A percentile compares a stretch with the other conserved stretches of the same genome.
Evolutionary conservation across 139 green algal species (phyloP).

Genomic region (Pleodorina starrii): DNA sequence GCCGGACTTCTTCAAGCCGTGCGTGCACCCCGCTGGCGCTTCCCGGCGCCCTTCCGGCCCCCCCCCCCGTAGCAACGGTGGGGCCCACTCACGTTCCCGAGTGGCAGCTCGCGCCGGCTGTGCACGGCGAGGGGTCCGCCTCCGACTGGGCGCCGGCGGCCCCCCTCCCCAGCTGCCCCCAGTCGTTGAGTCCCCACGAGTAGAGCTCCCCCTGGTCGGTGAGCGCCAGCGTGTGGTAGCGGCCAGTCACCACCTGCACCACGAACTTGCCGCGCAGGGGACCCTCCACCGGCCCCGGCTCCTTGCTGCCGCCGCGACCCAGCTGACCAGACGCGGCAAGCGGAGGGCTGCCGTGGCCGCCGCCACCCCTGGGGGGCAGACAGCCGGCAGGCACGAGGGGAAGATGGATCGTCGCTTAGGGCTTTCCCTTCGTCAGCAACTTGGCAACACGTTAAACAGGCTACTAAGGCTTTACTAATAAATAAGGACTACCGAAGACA

Average conservation of each 20-base stretch:
- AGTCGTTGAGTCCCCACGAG: constrained; percentile 82
- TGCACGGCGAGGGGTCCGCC: constrained; percentile 41
- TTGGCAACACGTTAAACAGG: too few species aligned
- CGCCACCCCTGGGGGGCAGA: constrained; percentile 71
- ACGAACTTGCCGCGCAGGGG: constrained; percentile 25
- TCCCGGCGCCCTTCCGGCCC: too few species aligned
- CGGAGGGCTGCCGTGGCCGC: constrained; percentile 70
- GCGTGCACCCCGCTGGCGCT: too few species aligned
- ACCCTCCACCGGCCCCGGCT: neutral
- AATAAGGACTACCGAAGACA: too few species aligned
- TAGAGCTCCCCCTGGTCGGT: constrained; percentile 65
- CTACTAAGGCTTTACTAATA: too few species aligned
- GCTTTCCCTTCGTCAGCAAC: too few species aligned
- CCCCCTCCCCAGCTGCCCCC: constrained; percentile 74
- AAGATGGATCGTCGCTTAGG: too few species aligned
- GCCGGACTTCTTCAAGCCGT: too few species aligned
- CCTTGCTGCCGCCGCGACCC: constrained; percentile 49
- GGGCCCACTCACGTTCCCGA: constrained; percentile 31
- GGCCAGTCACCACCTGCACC: constrained; percentile 48
- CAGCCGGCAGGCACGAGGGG: too few species aligned
- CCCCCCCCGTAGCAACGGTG: too few species aligned
- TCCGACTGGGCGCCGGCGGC: constrained; percentile 8
- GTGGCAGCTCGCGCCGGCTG: constrained; percentile 45
- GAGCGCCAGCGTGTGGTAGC: constrained; percentile 72
- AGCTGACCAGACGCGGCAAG: constrained; percentile 73